Evolutionary conservation across 148 eudicot species (phyloP).

Genomic region (Vaccinium darrowii): DNA sequence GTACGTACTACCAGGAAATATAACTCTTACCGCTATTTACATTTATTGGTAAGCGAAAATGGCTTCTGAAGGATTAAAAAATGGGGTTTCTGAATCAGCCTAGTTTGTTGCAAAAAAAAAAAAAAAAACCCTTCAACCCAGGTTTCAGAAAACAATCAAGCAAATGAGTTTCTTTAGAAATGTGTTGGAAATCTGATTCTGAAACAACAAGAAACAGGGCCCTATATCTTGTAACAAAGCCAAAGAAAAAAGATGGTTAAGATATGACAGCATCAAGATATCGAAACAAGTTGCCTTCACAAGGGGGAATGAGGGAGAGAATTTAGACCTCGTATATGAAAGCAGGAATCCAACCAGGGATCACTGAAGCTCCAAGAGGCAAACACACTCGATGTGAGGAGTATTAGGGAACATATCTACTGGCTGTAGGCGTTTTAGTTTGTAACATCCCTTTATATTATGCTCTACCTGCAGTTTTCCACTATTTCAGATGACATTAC

Average conservation of each 20-base stretch:
- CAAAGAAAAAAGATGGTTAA: neutral
- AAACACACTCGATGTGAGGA: conserved; percentile 96
- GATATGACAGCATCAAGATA: neutral
- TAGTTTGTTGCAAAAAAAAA: neutral
- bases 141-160: neutral
- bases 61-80: neutral
- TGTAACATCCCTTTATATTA: conserved; percentile 75
- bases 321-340: neutral
- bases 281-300: neutral
- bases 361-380: conserved; percentile 68
- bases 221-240: neutral
- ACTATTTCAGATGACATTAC: neutral
- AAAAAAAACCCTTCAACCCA: neutral
- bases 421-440: conserved; percentile 67
- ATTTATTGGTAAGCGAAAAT: neutral
- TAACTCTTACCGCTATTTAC: neutral
- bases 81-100: neutral
- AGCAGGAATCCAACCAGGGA: conserved; percentile 3
- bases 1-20: neutral
- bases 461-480: conserved; percentile 55
- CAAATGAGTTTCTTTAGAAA: neutral
- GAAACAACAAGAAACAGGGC: neutral
- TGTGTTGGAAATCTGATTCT: neutral
- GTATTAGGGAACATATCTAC: conserved; percentile 99
- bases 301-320: neutral